Conservation (phyloP, 192 early-diverging fungal species). For the Coemansia sp. region DNA sequence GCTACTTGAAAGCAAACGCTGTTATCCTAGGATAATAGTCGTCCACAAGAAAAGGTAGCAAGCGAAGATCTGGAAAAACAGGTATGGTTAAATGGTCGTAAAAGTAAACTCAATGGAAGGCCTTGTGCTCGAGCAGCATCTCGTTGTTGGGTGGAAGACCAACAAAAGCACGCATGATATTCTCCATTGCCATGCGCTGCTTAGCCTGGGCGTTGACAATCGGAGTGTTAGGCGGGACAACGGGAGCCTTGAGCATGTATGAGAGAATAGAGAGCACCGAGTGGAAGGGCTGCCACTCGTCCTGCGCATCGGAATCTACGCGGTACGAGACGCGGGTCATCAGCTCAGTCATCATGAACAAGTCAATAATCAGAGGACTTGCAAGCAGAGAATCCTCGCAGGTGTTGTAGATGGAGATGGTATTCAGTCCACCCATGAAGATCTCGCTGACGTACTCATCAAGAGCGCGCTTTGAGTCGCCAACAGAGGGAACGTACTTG, state of each 20-base stretch:
- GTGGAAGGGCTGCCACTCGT: conserved; percentile 84
- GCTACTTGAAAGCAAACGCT: neutral
- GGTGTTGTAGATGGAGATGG: conserved; percentile 97
- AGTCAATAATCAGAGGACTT: conserved; percentile 94
- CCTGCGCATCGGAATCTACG: conserved; percentile 50
- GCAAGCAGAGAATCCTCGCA: conserved; percentile 99
- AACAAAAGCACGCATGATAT: conserved; percentile 95
- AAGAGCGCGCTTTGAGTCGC: conserved; percentile 96
- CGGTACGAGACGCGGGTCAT: conserved; percentile 95
- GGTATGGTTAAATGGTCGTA: neutral
- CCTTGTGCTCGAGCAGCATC: conserved; percentile 93
- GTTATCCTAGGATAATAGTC: neutral
- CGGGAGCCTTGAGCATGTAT: conserved; percentile 98
- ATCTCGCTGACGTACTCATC: conserved; percentile 99
- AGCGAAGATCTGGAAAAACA: neutral
- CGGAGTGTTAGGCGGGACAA: conserved; percentile 89
- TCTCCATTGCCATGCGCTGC: conserved; percentile 96
- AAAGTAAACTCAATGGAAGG: conserved; percentile 50
- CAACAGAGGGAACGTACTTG: conserved; percentile 97
- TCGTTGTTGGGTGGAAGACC: conserved; percentile 95
- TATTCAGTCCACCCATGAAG: conserved; percentile 97
- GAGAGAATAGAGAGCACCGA: conserved; percentile 88
- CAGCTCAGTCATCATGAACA: conserved; percentile 92
- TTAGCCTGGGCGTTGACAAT: conserved; percentile 95
- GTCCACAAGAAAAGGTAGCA: neutral